Percentiles rank a stretch among this genome's conserved stretches.
These are phyloP conservation scores for Pestalotiopsis sp. DNA, from an alignment of 2,329 filamentous ascomycete genomes.

Conservation along the genomic window DNA sequence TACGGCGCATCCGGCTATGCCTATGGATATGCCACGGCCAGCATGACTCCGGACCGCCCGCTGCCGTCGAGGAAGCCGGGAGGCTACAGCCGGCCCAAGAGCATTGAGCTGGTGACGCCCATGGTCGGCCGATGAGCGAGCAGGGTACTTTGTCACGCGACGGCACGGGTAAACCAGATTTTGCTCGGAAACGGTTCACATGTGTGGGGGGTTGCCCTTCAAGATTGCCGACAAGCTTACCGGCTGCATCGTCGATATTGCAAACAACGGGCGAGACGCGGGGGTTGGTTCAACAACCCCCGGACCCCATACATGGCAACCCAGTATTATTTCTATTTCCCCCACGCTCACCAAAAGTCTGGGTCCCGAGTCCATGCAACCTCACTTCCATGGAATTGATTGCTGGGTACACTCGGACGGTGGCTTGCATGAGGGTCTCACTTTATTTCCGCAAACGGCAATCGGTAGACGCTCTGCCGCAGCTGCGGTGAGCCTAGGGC, in stretches of 20 bases:
- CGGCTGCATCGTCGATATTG: slow-evolving; percentile 6
- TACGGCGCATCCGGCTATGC: slow-evolving; percentile 39
- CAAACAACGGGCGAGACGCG: slow-evolving; percentile 1
- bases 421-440: neutral
- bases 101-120: slow-evolving; percentile 66
- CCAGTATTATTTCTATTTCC: neutral
- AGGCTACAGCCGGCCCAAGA: slow-evolving; percentile 60
- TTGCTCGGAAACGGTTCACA: neutral
- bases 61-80: slow-evolving; percentile 58
- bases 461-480: slow-evolving; percentile 7
- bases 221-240: neutral
- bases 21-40: slow-evolving; percentile 39
- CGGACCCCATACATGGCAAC: neutral
- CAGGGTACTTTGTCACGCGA: neutral
- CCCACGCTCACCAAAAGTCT: neutral
- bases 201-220: neutral
- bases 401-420: neutral
- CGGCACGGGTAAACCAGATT: slow-evolving; percentile 1
- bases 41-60: slow-evolving; percentile 50
- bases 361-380: neutral
- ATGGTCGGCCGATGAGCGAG: slow-evolving; percentile 52
- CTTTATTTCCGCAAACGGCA: slow-evolving; percentile 9
- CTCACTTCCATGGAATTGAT: neutral
- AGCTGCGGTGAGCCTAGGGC: neutral
- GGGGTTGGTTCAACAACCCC: neutral